Conservation (phyloP, 2,329 filamentous ascomycete genomes). For the Fusarium sp. region DNA sequence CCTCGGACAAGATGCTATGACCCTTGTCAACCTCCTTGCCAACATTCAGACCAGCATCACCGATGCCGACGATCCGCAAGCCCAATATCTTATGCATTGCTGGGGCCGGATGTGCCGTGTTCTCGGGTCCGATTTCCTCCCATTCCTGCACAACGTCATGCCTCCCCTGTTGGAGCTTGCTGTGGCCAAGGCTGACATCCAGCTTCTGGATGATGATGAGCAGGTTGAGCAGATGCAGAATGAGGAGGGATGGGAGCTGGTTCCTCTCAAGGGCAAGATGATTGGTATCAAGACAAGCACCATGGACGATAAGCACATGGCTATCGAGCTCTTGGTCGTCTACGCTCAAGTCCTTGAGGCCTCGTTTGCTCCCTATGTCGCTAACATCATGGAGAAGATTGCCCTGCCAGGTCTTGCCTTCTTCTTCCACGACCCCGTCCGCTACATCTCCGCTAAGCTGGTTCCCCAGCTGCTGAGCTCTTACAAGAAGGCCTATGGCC, state of each 20-base stretch:
- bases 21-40: constrained; percentile 87
- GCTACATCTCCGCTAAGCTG: constrained; percentile 93
- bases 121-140: constrained; percentile 88
- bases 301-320: constrained; percentile 98
- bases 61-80: constrained; percentile 94
- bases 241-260: constrained; percentile 97
- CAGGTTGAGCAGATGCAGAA: constrained; percentile 92
- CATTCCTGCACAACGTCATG: constrained; percentile 93
- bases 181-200: constrained; percentile 95
- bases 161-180: constrained; percentile 91
- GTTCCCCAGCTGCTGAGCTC: constrained; percentile 93
- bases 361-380: constrained; percentile 90
- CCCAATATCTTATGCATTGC: constrained; percentile 97
- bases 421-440: constrained; percentile 98
- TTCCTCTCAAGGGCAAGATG: constrained; percentile 96
- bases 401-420: constrained; percentile 93
- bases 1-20: constrained; percentile 88
- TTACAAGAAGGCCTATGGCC: constrained; percentile 91
- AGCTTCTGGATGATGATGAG: constrained; percentile 94
- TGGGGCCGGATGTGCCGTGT: constrained; percentile 99
- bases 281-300: constrained; percentile 98
- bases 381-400: constrained; percentile 96
- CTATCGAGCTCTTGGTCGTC: constrained; percentile 97
- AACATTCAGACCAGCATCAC: constrained; percentile 88
- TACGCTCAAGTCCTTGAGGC: constrained; percentile 97